Conservation (phyloP, 768 basidiomycete species). For the Cyclocybe aegerita region DNA sequence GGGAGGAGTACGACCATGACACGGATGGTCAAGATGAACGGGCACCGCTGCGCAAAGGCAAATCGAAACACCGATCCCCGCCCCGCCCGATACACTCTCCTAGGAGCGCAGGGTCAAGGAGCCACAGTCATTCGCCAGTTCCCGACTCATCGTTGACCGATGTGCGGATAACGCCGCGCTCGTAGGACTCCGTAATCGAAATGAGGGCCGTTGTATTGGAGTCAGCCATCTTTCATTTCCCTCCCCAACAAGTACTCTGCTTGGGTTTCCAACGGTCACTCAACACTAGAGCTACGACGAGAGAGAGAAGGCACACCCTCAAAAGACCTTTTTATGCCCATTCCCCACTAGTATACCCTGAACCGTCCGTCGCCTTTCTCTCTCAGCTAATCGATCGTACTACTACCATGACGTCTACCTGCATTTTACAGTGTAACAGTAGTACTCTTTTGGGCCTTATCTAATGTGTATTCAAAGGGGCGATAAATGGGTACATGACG, state of each 20-base stretch:
- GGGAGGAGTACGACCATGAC: slow-evolving; percentile 46
- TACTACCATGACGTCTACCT: no score
- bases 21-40: slow-evolving; percentile 48
- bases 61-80: slow-evolving; percentile 17
- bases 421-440: no score
- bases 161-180: slow-evolving; percentile 32
- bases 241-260: not conserved
- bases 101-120: slow-evolving; percentile 42
- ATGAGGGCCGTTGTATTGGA: not conserved
- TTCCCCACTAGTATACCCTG: no score
- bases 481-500: no score
- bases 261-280: no score
- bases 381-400: no score
- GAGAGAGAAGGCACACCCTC: no score
- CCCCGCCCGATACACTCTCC: slow-evolving; percentile 13
- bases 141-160: slow-evolving; percentile 37
- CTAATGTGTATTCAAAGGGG: no score
- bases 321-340: no score
- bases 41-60: slow-evolving; percentile 32
- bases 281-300: no score
- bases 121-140: slow-evolving; percentile 54
- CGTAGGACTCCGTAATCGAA: slow-evolving; percentile 1
- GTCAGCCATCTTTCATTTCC: not conserved
- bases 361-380: no score
- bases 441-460: no score